Conservation (phyloP, 495 filamentous ascomycete species). For the Neurospora discreta region DNA sequence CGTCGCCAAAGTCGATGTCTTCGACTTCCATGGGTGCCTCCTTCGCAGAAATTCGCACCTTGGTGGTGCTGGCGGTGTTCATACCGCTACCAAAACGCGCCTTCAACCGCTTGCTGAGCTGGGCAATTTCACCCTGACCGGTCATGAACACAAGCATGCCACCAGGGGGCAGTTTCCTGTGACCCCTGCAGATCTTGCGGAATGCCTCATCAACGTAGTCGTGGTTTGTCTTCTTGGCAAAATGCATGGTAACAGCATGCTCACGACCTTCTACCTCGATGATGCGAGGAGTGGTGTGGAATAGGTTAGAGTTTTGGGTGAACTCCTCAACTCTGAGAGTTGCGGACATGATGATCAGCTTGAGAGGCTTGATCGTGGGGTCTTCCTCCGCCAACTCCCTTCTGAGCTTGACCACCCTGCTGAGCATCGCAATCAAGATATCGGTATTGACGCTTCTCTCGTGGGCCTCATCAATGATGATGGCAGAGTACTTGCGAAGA, state of each 20-base stretch:
- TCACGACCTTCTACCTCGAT: constrained; percentile 91
- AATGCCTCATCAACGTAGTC: constrained; percentile 88
- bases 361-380: constrained; percentile 59
- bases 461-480: constrained; percentile 96
- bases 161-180: constrained; percentile 82
- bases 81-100: constrained; percentile 48
- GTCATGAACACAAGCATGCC: constrained; percentile 94
- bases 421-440: constrained; percentile 92
- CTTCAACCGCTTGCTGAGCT: constrained; percentile 66
- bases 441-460: constrained; percentile 96
- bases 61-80: constrained; percentile 42
- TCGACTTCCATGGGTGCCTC: constrained; percentile 77
- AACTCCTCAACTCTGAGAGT: constrained; percentile 88
- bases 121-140: constrained; percentile 80
- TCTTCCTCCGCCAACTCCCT: constrained; percentile 33
- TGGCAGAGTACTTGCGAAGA: constrained; percentile 82
- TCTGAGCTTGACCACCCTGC: constrained; percentile 71
- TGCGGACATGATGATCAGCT: constrained; percentile 97
- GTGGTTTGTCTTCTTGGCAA: constrained; percentile 66
- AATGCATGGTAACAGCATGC: constrained; percentile 82
- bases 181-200: constrained; percentile 77
- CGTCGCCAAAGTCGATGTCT: constrained; percentile 70
- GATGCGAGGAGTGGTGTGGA: constrained; percentile 69
- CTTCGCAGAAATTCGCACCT: constrained; percentile 60
- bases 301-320: constrained; percentile 69